Percentiles rank a stretch among this genome's conserved stretches.
phyloP scores from a whole-genome alignment of 139 green algal species.

The Desmodesmus armatus region DNA sequence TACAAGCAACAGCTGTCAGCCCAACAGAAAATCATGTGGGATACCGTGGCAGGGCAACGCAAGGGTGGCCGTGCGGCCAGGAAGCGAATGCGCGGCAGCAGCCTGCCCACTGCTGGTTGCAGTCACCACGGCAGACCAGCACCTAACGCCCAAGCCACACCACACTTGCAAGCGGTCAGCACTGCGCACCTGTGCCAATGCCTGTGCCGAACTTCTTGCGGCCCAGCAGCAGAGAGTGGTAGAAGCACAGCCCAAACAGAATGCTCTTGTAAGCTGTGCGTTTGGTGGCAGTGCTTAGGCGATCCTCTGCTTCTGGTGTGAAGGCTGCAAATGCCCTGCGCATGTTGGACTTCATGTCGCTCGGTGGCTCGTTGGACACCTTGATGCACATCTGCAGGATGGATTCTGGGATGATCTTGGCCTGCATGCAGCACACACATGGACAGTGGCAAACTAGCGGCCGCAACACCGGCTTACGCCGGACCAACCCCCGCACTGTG shows the following conservation, averaged over 20 bases:
- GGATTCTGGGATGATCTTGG: constrained; percentile 83
- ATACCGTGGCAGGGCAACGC: too few relatives aligned
- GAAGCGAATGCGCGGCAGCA: too few relatives aligned
- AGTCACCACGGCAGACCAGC: too few relatives aligned
- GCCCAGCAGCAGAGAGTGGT: constrained; percentile 90
- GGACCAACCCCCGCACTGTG: too few relatives aligned
- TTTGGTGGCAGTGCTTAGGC: constrained; percentile 70
- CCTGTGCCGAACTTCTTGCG: constrained; percentile 92
- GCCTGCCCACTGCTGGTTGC: too few relatives aligned
- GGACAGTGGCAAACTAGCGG: too few relatives aligned
- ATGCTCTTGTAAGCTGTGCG: constrained; percentile 80
- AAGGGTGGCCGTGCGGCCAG: too few relatives aligned
- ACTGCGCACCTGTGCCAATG: constrained; percentile 70
- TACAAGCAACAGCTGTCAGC: neutral
- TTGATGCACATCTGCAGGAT: constrained; percentile 83
- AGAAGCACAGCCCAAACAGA: constrained; percentile 92
- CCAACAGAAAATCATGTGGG: neutral
- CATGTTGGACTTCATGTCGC: constrained; percentile 93
- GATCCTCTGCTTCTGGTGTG: constrained; percentile 73
- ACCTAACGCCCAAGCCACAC: neutral
- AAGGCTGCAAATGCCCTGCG: constrained; percentile 73
- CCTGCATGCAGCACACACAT: constrained; percentile 45
- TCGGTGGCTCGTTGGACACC: constrained; percentile 90
- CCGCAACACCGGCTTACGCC: too few relatives aligned
- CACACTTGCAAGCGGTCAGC: neutral